Percentiles rank a stretch among this genome's conserved stretches.
phyloP scores from a whole-genome alignment of 257 asterid genomes.

The Sherardia arvensis region DNA sequence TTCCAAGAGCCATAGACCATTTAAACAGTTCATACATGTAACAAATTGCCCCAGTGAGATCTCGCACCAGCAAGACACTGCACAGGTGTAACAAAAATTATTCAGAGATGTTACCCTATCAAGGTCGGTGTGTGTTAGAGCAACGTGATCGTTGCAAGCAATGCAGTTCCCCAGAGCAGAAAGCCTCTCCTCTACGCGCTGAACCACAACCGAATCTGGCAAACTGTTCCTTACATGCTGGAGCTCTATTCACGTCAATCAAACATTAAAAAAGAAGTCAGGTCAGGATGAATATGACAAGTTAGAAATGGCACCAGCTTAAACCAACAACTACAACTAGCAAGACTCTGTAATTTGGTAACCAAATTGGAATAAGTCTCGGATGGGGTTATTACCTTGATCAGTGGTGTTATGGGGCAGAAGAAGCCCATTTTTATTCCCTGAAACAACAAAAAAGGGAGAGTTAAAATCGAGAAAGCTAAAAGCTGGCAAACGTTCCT shows the following conservation, averaged over 20 bases:
- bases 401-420: constrained; percentile 93
- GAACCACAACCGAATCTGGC: constrained; percentile 85
- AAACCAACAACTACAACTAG: too few species aligned
- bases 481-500: background rate
- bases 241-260: constrained; percentile 32
- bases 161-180: constrained; percentile 94
- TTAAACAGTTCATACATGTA: background rate
- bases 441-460: constrained; percentile 23
- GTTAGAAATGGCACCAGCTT: too few species aligned
- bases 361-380: background rate
- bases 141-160: constrained; percentile 88
- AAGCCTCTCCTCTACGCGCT: constrained; percentile 82
- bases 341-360: too few species aligned
- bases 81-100: background rate
- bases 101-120: constrained; percentile 44
- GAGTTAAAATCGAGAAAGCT: background rate
- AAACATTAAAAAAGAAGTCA: constrained; percentile 6
- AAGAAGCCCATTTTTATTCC: constrained; percentile 90
- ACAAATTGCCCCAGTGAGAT: background rate
- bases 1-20: background rate
- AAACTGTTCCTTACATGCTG: constrained; percentile 82
- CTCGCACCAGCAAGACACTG: background rate
- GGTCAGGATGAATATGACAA: background rate
- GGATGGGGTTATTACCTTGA: constrained; percentile 45
- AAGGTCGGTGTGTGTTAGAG: constrained; percentile 85